Evolutionary conservation across 2,329 filamentous ascomycete species (phyloP), one percentile per base, ranked within the genome.

Genomic region (Pseudogymnoascus sp.): DNA sequence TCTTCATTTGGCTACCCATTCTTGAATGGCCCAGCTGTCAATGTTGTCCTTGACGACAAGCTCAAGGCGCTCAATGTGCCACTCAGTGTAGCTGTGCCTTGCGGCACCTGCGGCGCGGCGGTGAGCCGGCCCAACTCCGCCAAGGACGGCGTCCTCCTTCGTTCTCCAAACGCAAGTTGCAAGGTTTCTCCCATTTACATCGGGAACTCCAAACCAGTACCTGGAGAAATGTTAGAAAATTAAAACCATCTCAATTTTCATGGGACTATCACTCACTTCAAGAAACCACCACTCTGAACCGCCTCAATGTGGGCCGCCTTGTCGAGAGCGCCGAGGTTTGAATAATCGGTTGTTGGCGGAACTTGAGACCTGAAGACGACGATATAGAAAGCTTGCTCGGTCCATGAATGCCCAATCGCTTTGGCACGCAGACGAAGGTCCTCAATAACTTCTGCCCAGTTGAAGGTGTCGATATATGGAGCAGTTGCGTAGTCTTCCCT

Each of bases 161-260:
- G 81, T 82, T 66, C 84, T 79, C 86, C 86, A 89, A 65, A 89
- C 73, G 74, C 86, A 92, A 59, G 92, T 96, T 46, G 93, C 93
- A 70, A 97, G 75, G 76, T 96, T 96, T 71, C 85, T 81, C 66
- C 88, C 82, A 61, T 89, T 80, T 46, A 74, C 78, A 76, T 96
- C 86, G 19, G 89, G 87, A 35, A 78, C 80, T 2, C 91, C 91
- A 74, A 96, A 96, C 91, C 93, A 96, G 76, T 97, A 96, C 75
- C 85, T 87, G 67, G 56, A 33, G 10, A 33, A 31, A 56, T 31
- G 46, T 56, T 56, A 56, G 46, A 28, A 56, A 33, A 1, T 31
- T 11, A 12, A 12, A 19, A 19, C 11, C 2, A 2, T n/a, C n/a
- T n/a, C n/a, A 33, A 6, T 33, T 56, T 56, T 33, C 14, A 19